Percentiles rank a stretch among this genome's conserved stretches.
Evolutionary conservation across 139 green algal species (phyloP).

Genomic region (Pseudopediastrum boryanum): DNA sequence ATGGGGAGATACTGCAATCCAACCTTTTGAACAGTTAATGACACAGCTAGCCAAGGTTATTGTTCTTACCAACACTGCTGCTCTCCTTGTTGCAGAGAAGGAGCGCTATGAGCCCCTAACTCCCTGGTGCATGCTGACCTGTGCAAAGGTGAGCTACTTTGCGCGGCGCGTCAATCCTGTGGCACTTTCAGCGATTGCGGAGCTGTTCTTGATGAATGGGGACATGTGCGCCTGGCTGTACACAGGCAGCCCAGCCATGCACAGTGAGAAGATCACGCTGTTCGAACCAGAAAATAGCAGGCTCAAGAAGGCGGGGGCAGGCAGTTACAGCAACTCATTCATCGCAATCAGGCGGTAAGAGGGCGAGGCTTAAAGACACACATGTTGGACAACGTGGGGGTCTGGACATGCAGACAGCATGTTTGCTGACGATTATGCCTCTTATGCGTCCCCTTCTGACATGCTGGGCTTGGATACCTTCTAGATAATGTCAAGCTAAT

Average conservation of each 20-base stretch:
- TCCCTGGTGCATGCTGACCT: constrained; percentile 64
- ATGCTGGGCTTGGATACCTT: too few relatives aligned
- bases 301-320: constrained; percentile 51
- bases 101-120: constrained; percentile 55
- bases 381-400: too few relatives aligned
- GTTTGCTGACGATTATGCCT: too few relatives aligned
- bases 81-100: constrained; percentile 23
- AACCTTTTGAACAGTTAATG: too few relatives aligned
- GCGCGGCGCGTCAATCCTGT: constrained; percentile 54
- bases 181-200: constrained; percentile 64
- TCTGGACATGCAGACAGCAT: too few relatives aligned
- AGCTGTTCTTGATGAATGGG: constrained; percentile 89
- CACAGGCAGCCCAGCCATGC: constrained; percentile 86
- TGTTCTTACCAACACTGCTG: too few relatives aligned
- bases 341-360: constrained; percentile 43
- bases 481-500: too few relatives aligned
- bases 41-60: too few relatives aligned
- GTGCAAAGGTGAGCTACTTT: constrained; percentile 48
- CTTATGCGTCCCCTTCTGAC: too few relatives aligned
- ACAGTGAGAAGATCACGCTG: constrained; percentile 87
- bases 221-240: constrained; percentile 96
- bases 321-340: constrained; percentile 55
- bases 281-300: constrained; percentile 66
- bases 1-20: too few relatives aligned
- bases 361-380: too few relatives aligned